phyloP scores from a whole-genome alignment of 176 grass and related monocot species.

The Paspalum vaginatum region DNA sequence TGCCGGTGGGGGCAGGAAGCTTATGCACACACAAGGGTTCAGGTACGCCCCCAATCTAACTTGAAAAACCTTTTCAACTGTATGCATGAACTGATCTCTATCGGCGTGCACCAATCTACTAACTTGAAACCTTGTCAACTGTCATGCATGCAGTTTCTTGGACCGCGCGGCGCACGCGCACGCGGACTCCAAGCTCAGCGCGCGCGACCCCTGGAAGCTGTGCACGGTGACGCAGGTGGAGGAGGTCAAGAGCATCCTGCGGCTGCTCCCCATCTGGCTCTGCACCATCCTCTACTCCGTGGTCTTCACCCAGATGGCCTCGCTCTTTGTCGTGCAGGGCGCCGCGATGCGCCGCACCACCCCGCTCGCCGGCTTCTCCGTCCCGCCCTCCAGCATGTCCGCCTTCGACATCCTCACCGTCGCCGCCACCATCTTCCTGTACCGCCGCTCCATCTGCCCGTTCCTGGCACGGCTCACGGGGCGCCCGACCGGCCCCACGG shows the following conservation, averaged over 20 bases:
- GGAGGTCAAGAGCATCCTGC: slow-evolving; percentile 85
- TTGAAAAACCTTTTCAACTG: too few relatives aligned
- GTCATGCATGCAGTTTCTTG: slow-evolving; percentile 46
- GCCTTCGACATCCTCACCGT: slow-evolving; percentile 88
- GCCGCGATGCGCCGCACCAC: slow-evolving; percentile 73
- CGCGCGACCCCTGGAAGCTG: slow-evolving; percentile 63
- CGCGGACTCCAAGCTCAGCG: slow-evolving; percentile 12
- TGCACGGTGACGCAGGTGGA: slow-evolving; percentile 95
- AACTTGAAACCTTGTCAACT: not conserved
- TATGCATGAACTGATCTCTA: not conserved
- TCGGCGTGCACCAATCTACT: not conserved
- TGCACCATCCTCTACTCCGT: slow-evolving; percentile 99
- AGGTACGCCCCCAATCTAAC: too few relatives aligned
- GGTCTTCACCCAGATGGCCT: slow-evolving; percentile 97
- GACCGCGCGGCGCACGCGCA: slow-evolving; percentile 69
- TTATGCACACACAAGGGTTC: slow-evolving; percentile 65
- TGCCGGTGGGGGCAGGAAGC: slow-evolving; percentile 41
- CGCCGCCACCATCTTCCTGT: slow-evolving; percentile 75
- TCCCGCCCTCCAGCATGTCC: slow-evolving; percentile 92
- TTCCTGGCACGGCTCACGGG: slow-evolving; percentile 47
- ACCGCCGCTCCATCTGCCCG: slow-evolving; percentile 65
- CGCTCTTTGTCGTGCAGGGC: slow-evolving; percentile 94
- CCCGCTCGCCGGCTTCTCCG: slow-evolving; percentile 46
- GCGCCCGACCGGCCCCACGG: slow-evolving; percentile 42
- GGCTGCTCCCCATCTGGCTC: slow-evolving; percentile 90